These are phyloP conservation scores for Hexamita inflata DNA, from an alignment of 208 protist species.

Conservation along the genomic window DNA sequence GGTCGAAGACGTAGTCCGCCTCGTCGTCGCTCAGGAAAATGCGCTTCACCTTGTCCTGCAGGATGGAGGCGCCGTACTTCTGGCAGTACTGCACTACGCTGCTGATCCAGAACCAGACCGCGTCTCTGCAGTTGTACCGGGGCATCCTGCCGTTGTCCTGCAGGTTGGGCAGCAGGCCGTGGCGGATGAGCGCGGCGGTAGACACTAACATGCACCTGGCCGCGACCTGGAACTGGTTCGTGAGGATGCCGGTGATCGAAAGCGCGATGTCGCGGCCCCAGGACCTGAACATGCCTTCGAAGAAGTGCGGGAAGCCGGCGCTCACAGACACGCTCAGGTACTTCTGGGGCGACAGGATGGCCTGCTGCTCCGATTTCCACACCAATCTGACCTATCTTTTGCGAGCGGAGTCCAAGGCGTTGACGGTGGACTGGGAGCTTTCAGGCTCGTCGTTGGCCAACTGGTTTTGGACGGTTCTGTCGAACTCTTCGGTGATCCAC, in stretches of 20 bases:
- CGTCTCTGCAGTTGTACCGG: constrained; percentile 57
- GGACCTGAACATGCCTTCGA: constrained; percentile 51
- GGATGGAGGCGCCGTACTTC: constrained; percentile 33
- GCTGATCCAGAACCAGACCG: constrained; percentile 55
- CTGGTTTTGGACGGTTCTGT: no score
- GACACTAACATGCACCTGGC: constrained; percentile 43
- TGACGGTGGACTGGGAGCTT: no score
- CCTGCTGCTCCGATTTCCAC: no score
- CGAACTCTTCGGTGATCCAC: no score
- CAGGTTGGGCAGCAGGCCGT: constrained; percentile 62
- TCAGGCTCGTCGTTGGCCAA: no score
- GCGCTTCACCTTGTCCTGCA: constrained; percentile 21
- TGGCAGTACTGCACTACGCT: constrained; percentile 5
- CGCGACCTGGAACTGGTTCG: constrained; percentile 38
- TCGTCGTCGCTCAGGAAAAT: constrained; percentile 43
- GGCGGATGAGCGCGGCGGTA: constrained; percentile 38
- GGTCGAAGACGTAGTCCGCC: background rate
- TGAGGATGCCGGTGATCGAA: constrained; percentile 50
- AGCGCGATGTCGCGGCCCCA: constrained; percentile 51
- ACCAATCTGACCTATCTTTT: no score
- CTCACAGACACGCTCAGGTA: constrained; percentile 1
- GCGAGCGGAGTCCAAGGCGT: no score
- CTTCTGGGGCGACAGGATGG: no score
- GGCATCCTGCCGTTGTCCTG: constrained; percentile 48
- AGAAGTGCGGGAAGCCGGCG: constrained; percentile 39